Evolutionary conservation across 495 filamentous ascomycete species (phyloP), one percentile per base, ranked within the genome.

Genomic region (Pseudotulostoma volvatum): DNA sequence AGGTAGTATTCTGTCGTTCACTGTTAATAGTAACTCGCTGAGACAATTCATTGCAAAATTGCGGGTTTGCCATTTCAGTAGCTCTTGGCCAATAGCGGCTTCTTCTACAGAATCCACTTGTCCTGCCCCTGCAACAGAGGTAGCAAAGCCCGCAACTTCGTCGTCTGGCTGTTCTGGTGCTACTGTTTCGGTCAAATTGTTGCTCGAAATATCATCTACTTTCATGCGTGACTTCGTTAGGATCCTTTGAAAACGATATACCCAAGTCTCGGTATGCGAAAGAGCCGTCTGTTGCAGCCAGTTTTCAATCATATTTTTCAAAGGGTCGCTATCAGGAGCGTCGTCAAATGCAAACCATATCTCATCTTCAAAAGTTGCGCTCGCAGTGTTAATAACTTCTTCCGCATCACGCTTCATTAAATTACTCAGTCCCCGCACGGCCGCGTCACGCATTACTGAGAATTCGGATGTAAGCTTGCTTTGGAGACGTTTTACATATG

Each of bases 41-140:
- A 99, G 67, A 53, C 83, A 88, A 46, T 76, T 75, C 76, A 99
- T 84, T 17, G 83, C 86, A 52, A 96, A 96, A 18, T 84, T 85
- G 16, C 86, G 82, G 18, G 93, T 88, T 51, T 96, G 90, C 90
- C 92, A 96, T 48, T 85, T 74, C 46, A 99, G 56, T 1, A 90
- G 70, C 54, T 99, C 90, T 54, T 90, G 86, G 18, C 81, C 78
- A 1, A 74, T 66, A 19, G 69, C 68, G 32, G 73, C 57, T n/a
- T 70, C 64, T 16, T 63, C 56, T 8, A 70, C 61, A 31, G 73
- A 60, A 8, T 85, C 80, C 28, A 78, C 75, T 37, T 66, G 69
- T 8, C 76, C 76, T 17, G 73, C 62, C 4, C 57, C 68, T 11
- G 76, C 76, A 28, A 70, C 68, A 13, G 79, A 74, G 18, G 73